Conservation (phyloP, 116 monocot genomes). For the Posidonia oceanica region DNA sequence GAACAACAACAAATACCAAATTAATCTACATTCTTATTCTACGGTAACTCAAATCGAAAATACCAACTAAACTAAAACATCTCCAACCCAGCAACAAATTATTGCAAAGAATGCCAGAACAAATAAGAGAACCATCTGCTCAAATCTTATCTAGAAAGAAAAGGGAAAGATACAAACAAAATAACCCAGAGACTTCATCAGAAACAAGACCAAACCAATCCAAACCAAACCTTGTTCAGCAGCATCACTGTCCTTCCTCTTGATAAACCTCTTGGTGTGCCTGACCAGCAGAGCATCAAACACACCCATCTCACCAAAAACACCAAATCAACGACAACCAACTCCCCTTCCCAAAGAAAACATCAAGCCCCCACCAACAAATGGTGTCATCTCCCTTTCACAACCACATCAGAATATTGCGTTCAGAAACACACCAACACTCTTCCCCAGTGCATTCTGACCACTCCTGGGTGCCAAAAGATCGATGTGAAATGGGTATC, state of each 20-base stretch:
- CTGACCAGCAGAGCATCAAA: slow-evolving; percentile 39
- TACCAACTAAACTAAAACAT: neutral
- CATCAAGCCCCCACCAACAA: too few species aligned
- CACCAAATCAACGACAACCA: neutral
- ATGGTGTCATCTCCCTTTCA: too few species aligned
- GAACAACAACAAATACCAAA: too few species aligned
- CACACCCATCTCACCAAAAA: slow-evolving; percentile 34
- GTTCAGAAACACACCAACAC: too few species aligned
- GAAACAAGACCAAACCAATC: neutral
- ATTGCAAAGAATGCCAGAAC: neutral
- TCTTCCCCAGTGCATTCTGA: too few species aligned
- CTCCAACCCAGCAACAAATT: neutral
- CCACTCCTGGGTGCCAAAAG: too few species aligned
- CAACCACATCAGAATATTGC: too few species aligned
- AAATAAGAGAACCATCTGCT: neutral
- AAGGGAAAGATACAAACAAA: neutral
- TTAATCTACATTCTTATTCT: too few species aligned
- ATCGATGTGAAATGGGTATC: too few species aligned
- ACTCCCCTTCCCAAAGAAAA: too few species aligned
- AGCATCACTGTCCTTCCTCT: slow-evolving; percentile 86
- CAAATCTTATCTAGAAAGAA: neutral
- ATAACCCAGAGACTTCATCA: neutral
- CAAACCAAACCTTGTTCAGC: slow-evolving; percentile 42
- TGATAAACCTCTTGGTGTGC: slow-evolving; percentile 43
- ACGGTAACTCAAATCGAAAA: too few species aligned